A percentile compares a stretch with the other conserved stretches of the same genome.
Conservation (phyloP, 768 basidiomycete species). For the Naganishia kalamii region DNA sequence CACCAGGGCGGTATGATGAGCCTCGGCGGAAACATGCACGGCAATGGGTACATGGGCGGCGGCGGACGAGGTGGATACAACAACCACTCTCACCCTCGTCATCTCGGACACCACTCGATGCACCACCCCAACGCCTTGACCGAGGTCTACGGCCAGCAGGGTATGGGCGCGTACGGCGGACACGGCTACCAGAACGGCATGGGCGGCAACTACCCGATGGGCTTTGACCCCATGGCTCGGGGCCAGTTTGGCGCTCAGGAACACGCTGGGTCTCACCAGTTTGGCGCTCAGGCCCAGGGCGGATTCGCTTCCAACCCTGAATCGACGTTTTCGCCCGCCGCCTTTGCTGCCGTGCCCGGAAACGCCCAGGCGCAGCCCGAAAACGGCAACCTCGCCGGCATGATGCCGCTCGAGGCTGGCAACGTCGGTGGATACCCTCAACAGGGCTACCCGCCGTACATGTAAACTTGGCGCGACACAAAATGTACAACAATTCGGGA, state of each 20-base stretch:
- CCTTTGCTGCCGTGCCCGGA: neutral
- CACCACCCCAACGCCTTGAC: conserved; percentile 47
- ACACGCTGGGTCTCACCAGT: conserved; percentile 8
- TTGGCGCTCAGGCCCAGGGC: conserved; percentile 3
- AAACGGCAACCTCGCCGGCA: conserved; percentile 13
- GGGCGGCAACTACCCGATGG: conserved; percentile 19
- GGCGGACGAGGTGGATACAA: conserved; percentile 25
- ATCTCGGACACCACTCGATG: conserved; percentile 40
- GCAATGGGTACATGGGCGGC: conserved; percentile 26
- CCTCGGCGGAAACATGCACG: conserved; percentile 24
- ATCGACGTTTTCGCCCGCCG: conserved; percentile 5
- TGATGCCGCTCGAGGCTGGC: conserved; percentile 18
- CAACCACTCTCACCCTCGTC: conserved; percentile 30
- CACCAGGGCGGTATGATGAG: conserved; percentile 27
- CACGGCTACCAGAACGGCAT: conserved; percentile 24
- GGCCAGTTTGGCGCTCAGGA: conserved; percentile 18
- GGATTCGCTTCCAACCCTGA: conserved; percentile 13
- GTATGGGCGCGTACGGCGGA: conserved; percentile 20
- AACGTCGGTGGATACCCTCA: conserved; percentile 20
- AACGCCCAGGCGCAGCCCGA: conserved; percentile 4
- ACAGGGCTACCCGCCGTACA: conserved; percentile 22
- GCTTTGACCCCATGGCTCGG: conserved; percentile 23
- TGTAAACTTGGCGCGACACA: conserved; percentile 14
- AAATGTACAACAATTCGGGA: conserved; percentile 5
- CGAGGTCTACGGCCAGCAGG: conserved; percentile 42